A percentile compares a stretch with the other conserved stretches of the same genome.
These are phyloP conservation scores for Talaromyces adpressus DNA, from an alignment of 495 filamentous ascomycete species.

Conservation along the genomic window DNA sequence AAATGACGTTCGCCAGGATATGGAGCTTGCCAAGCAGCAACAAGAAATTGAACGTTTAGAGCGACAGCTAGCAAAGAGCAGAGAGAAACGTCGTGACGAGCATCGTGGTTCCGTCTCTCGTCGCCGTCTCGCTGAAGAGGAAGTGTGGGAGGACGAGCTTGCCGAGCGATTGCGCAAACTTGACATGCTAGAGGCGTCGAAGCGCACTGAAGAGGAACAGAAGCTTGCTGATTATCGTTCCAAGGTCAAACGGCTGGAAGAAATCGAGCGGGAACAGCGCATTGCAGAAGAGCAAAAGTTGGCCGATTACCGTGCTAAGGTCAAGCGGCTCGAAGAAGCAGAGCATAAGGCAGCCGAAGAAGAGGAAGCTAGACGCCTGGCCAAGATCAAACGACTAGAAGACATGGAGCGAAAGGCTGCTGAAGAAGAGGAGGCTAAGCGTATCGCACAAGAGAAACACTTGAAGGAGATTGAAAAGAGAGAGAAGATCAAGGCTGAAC, in stretches of 20 bases:
- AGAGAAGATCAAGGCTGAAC: conserved; percentile 24
- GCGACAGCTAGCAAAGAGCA: conserved; percentile 33
- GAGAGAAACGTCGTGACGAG: conserved; percentile 17
- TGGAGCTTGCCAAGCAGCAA: conserved; percentile 34
- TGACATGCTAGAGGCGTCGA: conserved; percentile 22
- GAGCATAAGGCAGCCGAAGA: conserved; percentile 24
- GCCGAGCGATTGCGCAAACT: conserved; percentile 9
- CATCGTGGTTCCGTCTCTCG: conserved; percentile 2
- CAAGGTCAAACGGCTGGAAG: conserved; percentile 23
- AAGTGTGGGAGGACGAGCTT: conserved; percentile 6
- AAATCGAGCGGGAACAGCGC: conserved; percentile 25
- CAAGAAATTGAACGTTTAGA: conserved; percentile 38
- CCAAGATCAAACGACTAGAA: conserved; percentile 24
- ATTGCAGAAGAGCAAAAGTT: conserved; percentile 24
- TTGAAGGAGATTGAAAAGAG: conserved; percentile 15
- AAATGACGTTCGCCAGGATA: conserved; percentile 31
- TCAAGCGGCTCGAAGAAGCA: conserved; percentile 26
- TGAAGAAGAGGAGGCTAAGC: conserved; percentile 22
- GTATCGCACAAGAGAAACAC: conserved; percentile 17
- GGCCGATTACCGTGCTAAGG: conserved; percentile 21
- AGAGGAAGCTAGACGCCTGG: conserved; percentile 17
- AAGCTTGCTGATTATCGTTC: conserved; percentile 21
- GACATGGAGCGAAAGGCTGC: conserved; percentile 23
- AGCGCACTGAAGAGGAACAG: conserved; percentile 24
- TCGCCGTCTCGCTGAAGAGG: conserved; percentile 3